These are phyloP conservation scores for Stachybotrys elegans DNA, from an alignment of 2,329 filamentous ascomycete genomes.

Conservation along the genomic window DNA sequence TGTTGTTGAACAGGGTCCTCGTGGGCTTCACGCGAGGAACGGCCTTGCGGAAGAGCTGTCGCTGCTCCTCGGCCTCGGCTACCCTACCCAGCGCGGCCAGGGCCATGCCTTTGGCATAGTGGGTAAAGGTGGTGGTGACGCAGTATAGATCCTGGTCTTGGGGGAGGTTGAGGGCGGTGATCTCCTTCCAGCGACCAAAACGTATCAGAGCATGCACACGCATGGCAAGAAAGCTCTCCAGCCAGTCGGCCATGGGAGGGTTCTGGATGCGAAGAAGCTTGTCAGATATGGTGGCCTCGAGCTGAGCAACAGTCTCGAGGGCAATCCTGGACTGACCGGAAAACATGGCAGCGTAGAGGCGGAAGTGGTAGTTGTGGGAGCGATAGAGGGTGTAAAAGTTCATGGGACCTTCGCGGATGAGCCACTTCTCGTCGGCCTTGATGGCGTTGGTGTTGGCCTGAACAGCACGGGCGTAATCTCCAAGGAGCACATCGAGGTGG, in stretches of 20 bases:
- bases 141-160: constrained; percentile 58
- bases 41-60: constrained; percentile 45
- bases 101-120: constrained; percentile 66
- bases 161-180: constrained; percentile 53
- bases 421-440: constrained; percentile 61
- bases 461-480: constrained; percentile 65
- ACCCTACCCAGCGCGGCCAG: constrained; percentile 53
- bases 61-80: constrained; percentile 47
- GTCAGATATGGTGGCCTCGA: constrained; percentile 60
- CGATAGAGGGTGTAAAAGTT: constrained; percentile 78
- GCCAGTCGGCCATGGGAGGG: constrained; percentile 74
- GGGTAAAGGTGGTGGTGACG: constrained; percentile 61
- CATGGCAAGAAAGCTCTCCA: constrained; percentile 66
- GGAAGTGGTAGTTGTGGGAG: constrained; percentile 69
- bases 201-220: constrained; percentile 65
- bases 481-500: constrained; percentile 59
- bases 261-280: constrained; percentile 58
- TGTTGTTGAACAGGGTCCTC: constrained; percentile 45
- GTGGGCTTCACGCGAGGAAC: constrained; percentile 47
- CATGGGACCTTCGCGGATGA: constrained; percentile 50
- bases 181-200: constrained; percentile 67
- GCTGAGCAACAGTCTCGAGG: constrained; percentile 50
- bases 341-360: constrained; percentile 75
- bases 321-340: constrained; percentile 60
- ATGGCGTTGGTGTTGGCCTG: constrained; percentile 63